These are phyloP conservation scores for Malus sieversii DNA, from an alignment of 306 rosid genomes.

Conservation along the genomic window DNA sequence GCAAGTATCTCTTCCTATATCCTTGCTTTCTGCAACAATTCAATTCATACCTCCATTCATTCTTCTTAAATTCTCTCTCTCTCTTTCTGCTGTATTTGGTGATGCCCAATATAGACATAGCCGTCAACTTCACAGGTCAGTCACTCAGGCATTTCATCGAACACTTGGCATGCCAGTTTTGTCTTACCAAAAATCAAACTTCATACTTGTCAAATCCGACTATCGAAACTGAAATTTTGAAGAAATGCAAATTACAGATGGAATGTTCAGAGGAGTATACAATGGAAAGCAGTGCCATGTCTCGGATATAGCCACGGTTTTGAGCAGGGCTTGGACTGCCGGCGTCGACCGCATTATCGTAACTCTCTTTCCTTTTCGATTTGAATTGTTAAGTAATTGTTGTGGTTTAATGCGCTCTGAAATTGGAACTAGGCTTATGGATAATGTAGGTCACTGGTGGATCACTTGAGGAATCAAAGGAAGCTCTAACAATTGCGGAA, in stretches of 20 bases:
- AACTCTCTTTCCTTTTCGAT: not conserved
- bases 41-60: not conserved
- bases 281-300: slow-evolving; percentile 85
- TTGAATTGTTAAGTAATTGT: not conserved
- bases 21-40: not conserved
- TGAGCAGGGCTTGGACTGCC: slow-evolving; percentile 83
- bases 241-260: slow-evolving; percentile 42
- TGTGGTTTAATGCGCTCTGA: not conserved
- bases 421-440: slow-evolving; percentile 18
- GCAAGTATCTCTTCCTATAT: slow-evolving; percentile 21
- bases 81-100: not conserved
- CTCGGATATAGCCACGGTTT: slow-evolving; percentile 62
- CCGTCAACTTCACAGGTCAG: slow-evolving; percentile 86
- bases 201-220: not conserved
- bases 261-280: slow-evolving; percentile 87
- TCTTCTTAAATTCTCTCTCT: not conserved
- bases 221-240: not conserved
- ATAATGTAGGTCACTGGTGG: slow-evolving; percentile 82
- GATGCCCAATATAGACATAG: slow-evolving; percentile 53
- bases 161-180: slow-evolving; percentile 10
- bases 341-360: slow-evolving; percentile 90
- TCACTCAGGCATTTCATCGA: slow-evolving; percentile 59
- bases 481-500: slow-evolving; percentile 85
- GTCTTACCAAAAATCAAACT: not conserved
- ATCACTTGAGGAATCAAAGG: slow-evolving; percentile 85